Percentiles rank a stretch among this genome's conserved stretches.
Conservation (phyloP, 192 early-diverging fungal species). For the Coemansia umbellata region DNA sequence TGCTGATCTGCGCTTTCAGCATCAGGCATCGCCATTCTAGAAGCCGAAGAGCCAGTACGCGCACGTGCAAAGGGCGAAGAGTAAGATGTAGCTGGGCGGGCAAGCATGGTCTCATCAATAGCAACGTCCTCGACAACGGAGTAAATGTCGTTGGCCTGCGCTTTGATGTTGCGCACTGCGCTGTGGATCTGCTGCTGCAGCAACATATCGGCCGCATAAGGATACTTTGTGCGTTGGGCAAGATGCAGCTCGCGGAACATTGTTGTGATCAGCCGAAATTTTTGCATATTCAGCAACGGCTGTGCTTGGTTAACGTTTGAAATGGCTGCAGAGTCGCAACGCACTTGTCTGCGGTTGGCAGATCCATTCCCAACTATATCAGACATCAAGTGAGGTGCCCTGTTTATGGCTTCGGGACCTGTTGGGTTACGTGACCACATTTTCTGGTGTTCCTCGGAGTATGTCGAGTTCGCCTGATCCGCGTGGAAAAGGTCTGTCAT, state of each 20-base stretch:
- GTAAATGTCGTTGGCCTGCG: constrained; percentile 48
- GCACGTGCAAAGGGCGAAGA: constrained; percentile 23
- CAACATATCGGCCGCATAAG: constrained; percentile 43
- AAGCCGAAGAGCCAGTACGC: constrained; percentile 37
- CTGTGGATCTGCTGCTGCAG: constrained; percentile 53
- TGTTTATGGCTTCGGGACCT: neutral
- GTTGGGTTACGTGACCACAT: constrained; percentile 42
- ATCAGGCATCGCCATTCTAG: constrained; percentile 12
- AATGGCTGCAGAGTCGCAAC: constrained; percentile 34
- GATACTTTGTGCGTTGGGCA: constrained; percentile 52
- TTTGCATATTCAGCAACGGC: constrained; percentile 53
- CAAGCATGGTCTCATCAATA: constrained; percentile 14
- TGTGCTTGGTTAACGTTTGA: constrained; percentile 45
- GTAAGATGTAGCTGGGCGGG: constrained; percentile 23
- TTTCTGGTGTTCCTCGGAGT: constrained; percentile 50
- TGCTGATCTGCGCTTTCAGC: constrained; percentile 6
- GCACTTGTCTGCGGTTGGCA: constrained; percentile 1
- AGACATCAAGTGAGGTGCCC: neutral
- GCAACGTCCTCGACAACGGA: constrained; percentile 38
- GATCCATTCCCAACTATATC: neutral
- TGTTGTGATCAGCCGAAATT: constrained; percentile 50
- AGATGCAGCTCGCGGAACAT: constrained; percentile 52
- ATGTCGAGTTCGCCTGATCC: constrained; percentile 53
- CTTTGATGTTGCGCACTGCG: constrained; percentile 48
- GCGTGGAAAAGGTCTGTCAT: constrained; percentile 54